Evolutionary conservation across 2,329 filamentous ascomycete genomes (phyloP), one percentile per base, ranked within the genome.

Genomic region (Periconia sp.): DNA sequence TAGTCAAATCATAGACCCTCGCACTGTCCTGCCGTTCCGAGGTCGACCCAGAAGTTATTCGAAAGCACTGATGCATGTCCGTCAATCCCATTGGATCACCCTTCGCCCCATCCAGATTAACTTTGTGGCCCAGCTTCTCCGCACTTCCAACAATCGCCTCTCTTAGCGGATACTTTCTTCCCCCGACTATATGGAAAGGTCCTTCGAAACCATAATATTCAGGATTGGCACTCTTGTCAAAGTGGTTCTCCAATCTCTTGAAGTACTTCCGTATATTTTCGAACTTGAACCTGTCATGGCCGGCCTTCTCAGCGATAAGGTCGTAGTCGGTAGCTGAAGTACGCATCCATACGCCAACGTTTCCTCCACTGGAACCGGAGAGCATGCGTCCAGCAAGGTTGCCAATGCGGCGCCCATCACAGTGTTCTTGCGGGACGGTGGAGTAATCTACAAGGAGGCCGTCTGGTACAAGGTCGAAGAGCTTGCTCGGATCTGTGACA

Each of bases 291-390:
- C 31, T 15, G 5, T 34, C 18, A 21, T 34, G 29, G 2, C 44
- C 57, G 3, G 46, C 56, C 36, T 36, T 43, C 34, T 56, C 24
- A 3, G 48, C 50, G 9, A 52, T 34, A 4, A 51, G 11, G 3
- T 46, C 51, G 24, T 48, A 51, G 28, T 58, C 55, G 7, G 49
- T 39, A 13, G n/a, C 36, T 2, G 38, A 44, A 10, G 49, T 45
- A 12, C 55, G 42, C 46, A 53, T 52, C 55, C 53, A 60, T 7
- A 37, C 33, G 5, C 50, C 53, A 4, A 52, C 33, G 16, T 58
- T 58, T 3, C 38, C 46, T 17, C 35, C 55, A 26, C 44, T 56
- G 2, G 46, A 44, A 5, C 50, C 56, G 15, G 54, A 58, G 3
- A 58, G 41, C 23, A 54, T 29, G 8, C 48, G 44, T 1, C 50